Evolutionary conservation across 352 stramenopile genomes (phyloP).

Genomic region (Globisporangium heterothallicum): DNA sequence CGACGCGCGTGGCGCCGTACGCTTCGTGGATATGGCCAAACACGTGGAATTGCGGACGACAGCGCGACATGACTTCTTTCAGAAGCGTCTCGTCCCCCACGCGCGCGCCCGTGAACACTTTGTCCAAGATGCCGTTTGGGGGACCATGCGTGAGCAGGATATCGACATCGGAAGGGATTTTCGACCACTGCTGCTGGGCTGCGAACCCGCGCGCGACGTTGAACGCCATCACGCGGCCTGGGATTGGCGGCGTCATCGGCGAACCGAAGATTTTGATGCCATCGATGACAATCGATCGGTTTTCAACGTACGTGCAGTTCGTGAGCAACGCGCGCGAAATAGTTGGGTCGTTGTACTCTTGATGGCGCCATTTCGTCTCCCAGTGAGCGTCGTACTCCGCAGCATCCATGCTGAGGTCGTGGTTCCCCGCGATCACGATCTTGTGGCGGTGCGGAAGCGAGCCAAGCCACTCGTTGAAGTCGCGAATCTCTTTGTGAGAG

Average conservation of each 20-base stretch:
- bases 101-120: conserved; percentile 44
- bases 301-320: conserved; percentile 76
- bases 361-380: conserved; percentile 50
- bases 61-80: conserved; percentile 70
- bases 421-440: conserved; percentile 78
- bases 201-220: conserved; percentile 59
- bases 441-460: conserved; percentile 70
- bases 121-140: conserved; percentile 82
- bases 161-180: conserved; percentile 72
- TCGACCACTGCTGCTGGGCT: conserved; percentile 63
- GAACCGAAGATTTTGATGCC: conserved; percentile 76
- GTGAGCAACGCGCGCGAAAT: conserved; percentile 44
- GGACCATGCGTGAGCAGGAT: conserved; percentile 88
- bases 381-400: conserved; percentile 64
- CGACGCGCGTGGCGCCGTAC: conserved; percentile 72
- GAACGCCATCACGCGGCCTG: conserved; percentile 62
- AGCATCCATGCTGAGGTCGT: conserved; percentile 75
- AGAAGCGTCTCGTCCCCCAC: conserved; percentile 83
- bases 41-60: conserved; percentile 79
- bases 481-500: conserved; percentile 56
- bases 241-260: conserved; percentile 70
- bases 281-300: conserved; percentile 59
- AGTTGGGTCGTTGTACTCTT: conserved; percentile 57
- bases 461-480: conserved; percentile 79
- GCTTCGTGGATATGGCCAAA: conserved; percentile 93